Conservation (phyloP, 371 early-diverging fungal species). For the Syncephalastrum sp. region DNA sequence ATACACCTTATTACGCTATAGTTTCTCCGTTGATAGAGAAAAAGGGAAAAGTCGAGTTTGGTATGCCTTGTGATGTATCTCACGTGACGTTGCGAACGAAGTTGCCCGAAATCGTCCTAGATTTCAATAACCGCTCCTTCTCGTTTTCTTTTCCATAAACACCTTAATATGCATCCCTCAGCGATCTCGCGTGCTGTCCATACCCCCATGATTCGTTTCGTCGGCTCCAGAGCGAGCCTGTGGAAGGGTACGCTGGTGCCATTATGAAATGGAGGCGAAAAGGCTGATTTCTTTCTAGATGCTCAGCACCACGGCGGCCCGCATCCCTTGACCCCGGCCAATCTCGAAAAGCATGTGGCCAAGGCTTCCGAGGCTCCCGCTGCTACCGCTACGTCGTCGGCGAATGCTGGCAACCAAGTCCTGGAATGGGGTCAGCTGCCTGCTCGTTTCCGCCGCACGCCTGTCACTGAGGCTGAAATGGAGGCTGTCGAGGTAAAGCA, state of each 20-base stretch:
- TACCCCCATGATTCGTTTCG: slow-evolving; percentile 48
- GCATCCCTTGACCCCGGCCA: slow-evolving; percentile 48
- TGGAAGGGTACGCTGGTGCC: slow-evolving; percentile 41
- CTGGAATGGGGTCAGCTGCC: slow-evolving; percentile 41
- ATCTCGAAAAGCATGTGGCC: slow-evolving; percentile 48
- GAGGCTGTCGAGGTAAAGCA: slow-evolving; percentile 45
- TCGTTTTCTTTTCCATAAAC: slow-evolving; percentile 8
- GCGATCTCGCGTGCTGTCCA: slow-evolving; percentile 41
- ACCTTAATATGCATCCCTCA: slow-evolving; percentile 40
- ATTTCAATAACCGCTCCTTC: background rate
- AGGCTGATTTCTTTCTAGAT: slow-evolving; percentile 16
- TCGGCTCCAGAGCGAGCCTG: slow-evolving; percentile 43
- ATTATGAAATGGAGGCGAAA: background rate
- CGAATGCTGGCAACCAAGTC: slow-evolving; percentile 4
- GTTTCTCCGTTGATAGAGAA: too few species aligned
- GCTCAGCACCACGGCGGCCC: slow-evolving; percentile 40
- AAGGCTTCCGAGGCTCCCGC: slow-evolving; percentile 21
- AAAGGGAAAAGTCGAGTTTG: too few species aligned
- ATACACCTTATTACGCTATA: too few species aligned
- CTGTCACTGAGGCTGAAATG: slow-evolving; percentile 45
- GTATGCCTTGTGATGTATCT: too few species aligned
- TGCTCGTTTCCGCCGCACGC: slow-evolving; percentile 35
- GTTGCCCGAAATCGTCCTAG: too few species aligned
- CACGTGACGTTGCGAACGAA: too few species aligned
- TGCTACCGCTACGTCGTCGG: slow-evolving; percentile 8